A percentile compares a stretch with the other conserved stretches of the same genome.
Conservation (phyloP, 208 protist genomes). For the Acanthamoeba lenticulata region DNA sequence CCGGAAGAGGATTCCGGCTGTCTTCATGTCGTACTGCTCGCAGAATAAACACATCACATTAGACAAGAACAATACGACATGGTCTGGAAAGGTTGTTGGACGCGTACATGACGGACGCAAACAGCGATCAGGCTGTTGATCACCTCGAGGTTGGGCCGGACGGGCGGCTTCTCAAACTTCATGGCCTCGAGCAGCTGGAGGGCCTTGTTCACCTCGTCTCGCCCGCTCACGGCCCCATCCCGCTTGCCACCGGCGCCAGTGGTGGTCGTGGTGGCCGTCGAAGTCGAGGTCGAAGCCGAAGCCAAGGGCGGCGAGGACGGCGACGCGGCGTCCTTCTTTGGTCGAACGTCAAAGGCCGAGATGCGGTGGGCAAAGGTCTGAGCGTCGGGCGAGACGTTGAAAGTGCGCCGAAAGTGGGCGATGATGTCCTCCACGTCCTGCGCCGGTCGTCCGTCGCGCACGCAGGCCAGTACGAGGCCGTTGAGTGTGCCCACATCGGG, state of each 20-base stretch:
- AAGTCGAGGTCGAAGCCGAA: too few species aligned
- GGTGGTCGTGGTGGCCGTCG: not conserved
- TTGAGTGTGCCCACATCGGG: not conserved
- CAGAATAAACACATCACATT: too few species aligned
- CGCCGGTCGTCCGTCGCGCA: not conserved
- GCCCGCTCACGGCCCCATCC: not conserved
- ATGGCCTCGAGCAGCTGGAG: conserved; percentile 41
- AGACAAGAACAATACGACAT: too few species aligned
- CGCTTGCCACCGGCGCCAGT: not conserved
- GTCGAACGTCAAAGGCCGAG: not conserved
- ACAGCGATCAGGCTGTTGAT: conserved; percentile 34
- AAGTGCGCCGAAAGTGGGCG: not conserved
- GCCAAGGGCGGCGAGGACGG: not conserved
- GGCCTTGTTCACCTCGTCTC: not conserved
- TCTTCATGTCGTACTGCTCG: conserved; percentile 30
- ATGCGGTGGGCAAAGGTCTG: conserved; percentile 7
- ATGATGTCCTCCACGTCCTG: not conserved
- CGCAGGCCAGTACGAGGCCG: not conserved
- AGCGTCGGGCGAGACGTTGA: not conserved
- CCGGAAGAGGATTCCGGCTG: not conserved
- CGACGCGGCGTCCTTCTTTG: not conserved
- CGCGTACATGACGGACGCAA: not conserved
- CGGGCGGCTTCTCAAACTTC: conserved; percentile 10
- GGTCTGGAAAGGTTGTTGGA: not conserved
- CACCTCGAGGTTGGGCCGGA: conserved; percentile 1